phyloP scores from a whole-genome alignment of 2,329 filamentous ascomycete genomes.

The Calonectria pauciramosa region DNA sequence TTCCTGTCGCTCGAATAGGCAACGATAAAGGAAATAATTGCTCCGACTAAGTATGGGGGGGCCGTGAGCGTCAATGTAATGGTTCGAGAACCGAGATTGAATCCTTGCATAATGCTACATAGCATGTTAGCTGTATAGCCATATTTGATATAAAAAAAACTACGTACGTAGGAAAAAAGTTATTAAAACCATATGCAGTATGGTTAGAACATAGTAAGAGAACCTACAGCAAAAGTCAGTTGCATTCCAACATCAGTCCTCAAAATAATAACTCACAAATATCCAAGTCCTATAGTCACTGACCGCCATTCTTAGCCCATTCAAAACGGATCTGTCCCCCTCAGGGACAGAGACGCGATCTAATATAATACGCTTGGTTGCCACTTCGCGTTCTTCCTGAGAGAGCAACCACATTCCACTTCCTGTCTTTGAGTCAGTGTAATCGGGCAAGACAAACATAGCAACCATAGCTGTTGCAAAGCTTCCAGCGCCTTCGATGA shows the following conservation, averaged over 20 bases:
- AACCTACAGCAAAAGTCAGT: slow-evolving; percentile 4
- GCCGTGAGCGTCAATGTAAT: slow-evolving; percentile 42
- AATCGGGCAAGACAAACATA: slow-evolving; percentile 35
- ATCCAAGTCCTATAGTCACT: slow-evolving; percentile 43
- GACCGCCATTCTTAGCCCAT: slow-evolving; percentile 40
- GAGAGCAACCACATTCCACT: slow-evolving; percentile 29
- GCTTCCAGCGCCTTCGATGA: slow-evolving; percentile 69
- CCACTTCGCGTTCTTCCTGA: slow-evolving; percentile 27
- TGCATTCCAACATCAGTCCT: background rate
- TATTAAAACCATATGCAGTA: slow-evolving; percentile 40
- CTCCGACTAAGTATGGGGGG: slow-evolving; percentile 43
- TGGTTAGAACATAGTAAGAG: slow-evolving; percentile 39
- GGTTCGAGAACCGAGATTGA: slow-evolving; percentile 34
- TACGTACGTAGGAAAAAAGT: slow-evolving; percentile 40
- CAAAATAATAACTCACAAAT: slow-evolving; percentile 26
- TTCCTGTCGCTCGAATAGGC: slow-evolving; percentile 38
- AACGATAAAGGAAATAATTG: slow-evolving; percentile 26
- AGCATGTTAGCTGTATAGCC: background rate
- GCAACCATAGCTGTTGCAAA: slow-evolving; percentile 32
- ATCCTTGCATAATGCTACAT: slow-evolving; percentile 34
- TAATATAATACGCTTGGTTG: slow-evolving; percentile 27
- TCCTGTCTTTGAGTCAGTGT: slow-evolving; percentile 24
- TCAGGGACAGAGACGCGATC: slow-evolving; percentile 42
- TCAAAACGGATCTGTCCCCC: slow-evolving; percentile 16
- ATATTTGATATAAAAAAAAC: background rate